phyloP scores from a whole-genome alignment of 2,329 filamentous ascomycete genomes.

The Sphaerulina musiva region DNA sequence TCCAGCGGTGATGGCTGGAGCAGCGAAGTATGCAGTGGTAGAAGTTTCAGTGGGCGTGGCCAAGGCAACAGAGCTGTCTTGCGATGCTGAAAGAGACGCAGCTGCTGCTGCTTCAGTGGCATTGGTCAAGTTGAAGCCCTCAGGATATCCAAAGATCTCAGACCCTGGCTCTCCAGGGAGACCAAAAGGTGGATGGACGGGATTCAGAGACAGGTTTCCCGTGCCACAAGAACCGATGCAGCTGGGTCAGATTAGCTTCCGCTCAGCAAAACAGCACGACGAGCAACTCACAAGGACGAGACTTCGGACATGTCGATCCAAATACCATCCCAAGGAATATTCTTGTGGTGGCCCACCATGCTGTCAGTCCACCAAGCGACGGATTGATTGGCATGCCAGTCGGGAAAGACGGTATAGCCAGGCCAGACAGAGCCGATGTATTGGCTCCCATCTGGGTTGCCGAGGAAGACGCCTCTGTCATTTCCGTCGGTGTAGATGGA shows the following conservation, averaged over 20 bases:
- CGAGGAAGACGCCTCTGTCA: constrained; percentile 32
- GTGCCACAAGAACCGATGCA: constrained; percentile 68
- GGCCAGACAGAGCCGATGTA: constrained; percentile 49
- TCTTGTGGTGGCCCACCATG: constrained; percentile 47
- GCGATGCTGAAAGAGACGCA: constrained; percentile 48
- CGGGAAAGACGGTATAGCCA: constrained; percentile 54
- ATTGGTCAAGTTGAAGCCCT: constrained; percentile 64
- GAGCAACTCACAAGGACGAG: constrained; percentile 43
- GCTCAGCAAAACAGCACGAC: too few species aligned
- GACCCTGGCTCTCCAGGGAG: constrained; percentile 60
- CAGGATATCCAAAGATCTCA: constrained; percentile 54
- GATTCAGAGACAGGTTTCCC: constrained; percentile 58
- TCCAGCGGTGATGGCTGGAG: constrained; percentile 24
- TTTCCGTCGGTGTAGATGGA: constrained; percentile 33
- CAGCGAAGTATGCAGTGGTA: constrained; percentile 19
- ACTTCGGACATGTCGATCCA: constrained; percentile 61
- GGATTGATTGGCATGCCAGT: constrained; percentile 55
- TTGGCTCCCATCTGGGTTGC: constrained; percentile 32
- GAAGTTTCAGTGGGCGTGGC: constrained; percentile 21
- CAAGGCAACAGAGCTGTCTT: constrained; percentile 40
- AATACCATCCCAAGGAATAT: constrained; percentile 48
- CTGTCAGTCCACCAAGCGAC: constrained; percentile 55
- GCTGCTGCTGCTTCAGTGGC: constrained; percentile 58
- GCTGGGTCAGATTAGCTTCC: constrained; percentile 8
- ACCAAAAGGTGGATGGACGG: constrained; percentile 58